phyloP scores from a whole-genome alignment of 129 eudicot species.

The Erigeron canadensis region DNA sequence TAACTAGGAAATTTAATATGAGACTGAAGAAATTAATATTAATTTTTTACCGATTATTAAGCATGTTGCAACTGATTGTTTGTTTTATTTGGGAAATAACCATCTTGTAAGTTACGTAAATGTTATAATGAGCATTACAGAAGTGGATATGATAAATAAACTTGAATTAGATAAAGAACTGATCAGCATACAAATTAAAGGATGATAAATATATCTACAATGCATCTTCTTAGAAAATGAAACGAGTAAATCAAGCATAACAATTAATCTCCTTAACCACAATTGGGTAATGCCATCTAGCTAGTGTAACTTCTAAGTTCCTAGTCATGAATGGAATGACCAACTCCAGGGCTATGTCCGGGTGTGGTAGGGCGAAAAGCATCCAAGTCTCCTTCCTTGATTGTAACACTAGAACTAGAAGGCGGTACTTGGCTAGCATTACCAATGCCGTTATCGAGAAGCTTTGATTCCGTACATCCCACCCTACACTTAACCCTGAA shows the following conservation, averaged over 20 bases:
- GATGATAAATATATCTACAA: no score
- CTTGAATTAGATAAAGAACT: no score
- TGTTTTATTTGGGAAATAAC: no score
- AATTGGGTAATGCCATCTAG: neutral
- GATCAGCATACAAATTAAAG: no score
- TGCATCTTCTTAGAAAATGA: neutral
- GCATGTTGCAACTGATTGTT: no score
- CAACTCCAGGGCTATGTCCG: conserved; percentile 76
- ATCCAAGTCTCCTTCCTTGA: conserved; percentile 37
- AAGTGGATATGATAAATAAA: no score
- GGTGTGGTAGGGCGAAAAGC: conserved; percentile 64
- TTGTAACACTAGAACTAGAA: conserved; percentile 15
- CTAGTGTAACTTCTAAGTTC: neutral
- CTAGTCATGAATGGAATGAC: conserved; percentile 52
- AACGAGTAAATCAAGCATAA: conserved; percentile 13
- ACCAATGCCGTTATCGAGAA: conserved; percentile 16
- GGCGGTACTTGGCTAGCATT: conserved; percentile 22
- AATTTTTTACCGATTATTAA: no score
- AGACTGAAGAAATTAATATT: no score
- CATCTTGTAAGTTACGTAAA: no score
- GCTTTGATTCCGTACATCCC: conserved; percentile 19
- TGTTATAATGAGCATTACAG: no score
- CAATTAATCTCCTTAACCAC: conserved; percentile 7
- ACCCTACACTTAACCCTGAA: neutral
- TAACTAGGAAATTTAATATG: no score